These are phyloP conservation scores for Cicer cuneatum DNA, from an alignment of 306 rosid genomes.

Conservation along the genomic window DNA sequence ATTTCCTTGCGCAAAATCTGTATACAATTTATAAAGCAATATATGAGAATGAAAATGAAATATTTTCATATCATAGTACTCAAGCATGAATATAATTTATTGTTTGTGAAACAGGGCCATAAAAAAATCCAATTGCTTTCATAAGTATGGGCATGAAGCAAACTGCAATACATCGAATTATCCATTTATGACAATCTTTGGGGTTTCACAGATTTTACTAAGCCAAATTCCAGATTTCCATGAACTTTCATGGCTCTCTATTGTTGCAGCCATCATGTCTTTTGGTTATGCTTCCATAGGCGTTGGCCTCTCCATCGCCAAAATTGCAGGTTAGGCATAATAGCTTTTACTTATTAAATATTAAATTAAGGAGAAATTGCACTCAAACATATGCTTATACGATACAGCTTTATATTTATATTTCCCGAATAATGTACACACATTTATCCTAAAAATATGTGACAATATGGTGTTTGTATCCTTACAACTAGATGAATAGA, in stretches of 20 bases:
- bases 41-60: no score
- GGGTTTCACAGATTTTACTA: constrained; percentile 34
- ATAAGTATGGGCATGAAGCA: constrained; percentile 38
- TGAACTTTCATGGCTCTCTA: constrained; percentile 52
- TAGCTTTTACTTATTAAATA: constrained; percentile 1
- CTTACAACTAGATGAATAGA: no score
- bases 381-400: no score
- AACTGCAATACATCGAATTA: constrained; percentile 36
- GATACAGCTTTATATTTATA: no score
- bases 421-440: no score
- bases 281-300: constrained; percentile 50
- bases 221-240: constrained; percentile 57
- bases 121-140: constrained; percentile 51
- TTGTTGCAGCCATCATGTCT: constrained; percentile 55
- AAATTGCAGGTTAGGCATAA: constrained; percentile 48
- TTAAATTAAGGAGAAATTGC: no score
- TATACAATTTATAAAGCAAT: no score
- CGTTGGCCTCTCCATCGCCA: constrained; percentile 53
- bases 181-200: constrained; percentile 48
- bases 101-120: constrained; percentile 48
- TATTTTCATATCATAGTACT: not conserved
- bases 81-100: not conserved
- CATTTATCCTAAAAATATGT: no score
- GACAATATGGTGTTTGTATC: no score
- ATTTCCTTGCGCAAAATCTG: accelerated